A percentile compares a stretch with the other conserved stretches of the same genome.
These are phyloP conservation scores for Naganishia kalamii DNA, from an alignment of 768 basidiomycete species.

Conservation along the genomic window DNA sequence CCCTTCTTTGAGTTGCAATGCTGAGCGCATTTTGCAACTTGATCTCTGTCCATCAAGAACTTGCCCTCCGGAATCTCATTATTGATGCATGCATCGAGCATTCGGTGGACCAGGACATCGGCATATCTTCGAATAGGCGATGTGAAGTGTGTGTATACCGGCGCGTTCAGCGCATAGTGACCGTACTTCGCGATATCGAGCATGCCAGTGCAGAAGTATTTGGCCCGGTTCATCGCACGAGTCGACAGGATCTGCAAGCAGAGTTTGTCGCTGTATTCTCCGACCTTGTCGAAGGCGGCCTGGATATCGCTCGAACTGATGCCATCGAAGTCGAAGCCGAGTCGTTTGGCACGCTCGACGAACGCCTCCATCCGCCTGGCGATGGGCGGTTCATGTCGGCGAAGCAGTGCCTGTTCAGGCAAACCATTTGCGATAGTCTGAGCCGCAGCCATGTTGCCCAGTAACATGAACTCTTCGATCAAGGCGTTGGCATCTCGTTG, in stretches of 20 bases:
- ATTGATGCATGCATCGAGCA: slow-evolving; percentile 75
- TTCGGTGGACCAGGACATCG: slow-evolving; percentile 91
- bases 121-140: slow-evolving; percentile 65
- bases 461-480: slow-evolving; percentile 94
- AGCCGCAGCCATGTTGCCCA: slow-evolving; percentile 82
- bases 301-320: slow-evolving; percentile 74
- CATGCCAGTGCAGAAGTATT: slow-evolving; percentile 99
- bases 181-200: slow-evolving; percentile 95
- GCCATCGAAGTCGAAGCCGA: slow-evolving; percentile 75
- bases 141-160: slow-evolving; percentile 67
- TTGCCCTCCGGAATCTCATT: slow-evolving; percentile 62
- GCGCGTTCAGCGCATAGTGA: slow-evolving; percentile 82
- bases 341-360: slow-evolving; percentile 68
- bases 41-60: slow-evolving; percentile 95
- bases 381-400: slow-evolving; percentile 86
- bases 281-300: slow-evolving; percentile 69
- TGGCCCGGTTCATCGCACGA: slow-evolving; percentile 84
- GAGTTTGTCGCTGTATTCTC: slow-evolving; percentile 64
- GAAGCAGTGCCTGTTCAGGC: slow-evolving; percentile 92
- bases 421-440: slow-evolving; percentile 88
- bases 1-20: slow-evolving; percentile 83
- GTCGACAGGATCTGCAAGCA: slow-evolving; percentile 76
- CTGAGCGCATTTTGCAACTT: slow-evolving; percentile 94
- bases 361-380: slow-evolving; percentile 82
- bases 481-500: slow-evolving; percentile 67